Conservation (phyloP, 805 yeast genomes). For the Brettanomyces bruxellensis region DNA sequence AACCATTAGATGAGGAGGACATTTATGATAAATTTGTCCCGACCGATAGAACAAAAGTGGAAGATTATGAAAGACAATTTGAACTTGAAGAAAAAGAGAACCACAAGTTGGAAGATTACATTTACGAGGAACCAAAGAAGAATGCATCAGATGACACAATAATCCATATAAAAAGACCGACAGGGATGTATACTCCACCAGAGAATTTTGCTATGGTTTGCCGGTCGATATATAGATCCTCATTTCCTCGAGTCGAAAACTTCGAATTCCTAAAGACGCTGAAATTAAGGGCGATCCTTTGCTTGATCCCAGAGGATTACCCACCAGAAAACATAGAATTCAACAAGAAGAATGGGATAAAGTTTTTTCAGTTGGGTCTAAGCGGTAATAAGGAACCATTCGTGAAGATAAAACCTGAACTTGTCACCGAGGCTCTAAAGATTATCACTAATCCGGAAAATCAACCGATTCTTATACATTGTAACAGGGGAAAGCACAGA, state of each 20-base stretch:
- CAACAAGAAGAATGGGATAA: slow-evolving; percentile 49
- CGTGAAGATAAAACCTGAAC: slow-evolving; percentile 57
- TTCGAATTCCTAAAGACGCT: slow-evolving; percentile 59
- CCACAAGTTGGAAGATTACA: slow-evolving; percentile 1
- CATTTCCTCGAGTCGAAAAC: slow-evolving; percentile 84
- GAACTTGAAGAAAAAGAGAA: slow-evolving; percentile 1
- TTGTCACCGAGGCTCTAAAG: slow-evolving; percentile 71
- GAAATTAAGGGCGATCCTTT: slow-evolving; percentile 63
- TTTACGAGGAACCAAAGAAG: slow-evolving; percentile 2
- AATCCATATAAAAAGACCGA: slow-evolving; percentile 3
- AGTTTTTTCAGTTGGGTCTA: slow-evolving; percentile 81
- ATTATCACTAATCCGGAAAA: slow-evolving; percentile 77
- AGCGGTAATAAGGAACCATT: slow-evolving; percentile 95
- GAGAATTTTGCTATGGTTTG: slow-evolving; percentile 88
- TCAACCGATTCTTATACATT: slow-evolving; percentile 88
- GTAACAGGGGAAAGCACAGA: slow-evolving; percentile 94
- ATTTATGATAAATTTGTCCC: slow-evolving; percentile 23
- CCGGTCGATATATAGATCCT: slow-evolving; percentile 70
- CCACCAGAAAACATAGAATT: slow-evolving; percentile 70
- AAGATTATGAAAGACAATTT: slow-evolving; percentile 9
- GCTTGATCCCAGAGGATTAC: slow-evolving; percentile 86
- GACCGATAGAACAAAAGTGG: slow-evolving; percentile 13
- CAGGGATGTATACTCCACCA: slow-evolving; percentile 47
- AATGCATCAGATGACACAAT: neutral
- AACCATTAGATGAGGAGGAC: slow-evolving; percentile 19